Evolutionary conservation across 768 basidiomycete species (phyloP), one percentile per base, ranked within the genome.

Genomic region (Trametes cubensis): DNA sequence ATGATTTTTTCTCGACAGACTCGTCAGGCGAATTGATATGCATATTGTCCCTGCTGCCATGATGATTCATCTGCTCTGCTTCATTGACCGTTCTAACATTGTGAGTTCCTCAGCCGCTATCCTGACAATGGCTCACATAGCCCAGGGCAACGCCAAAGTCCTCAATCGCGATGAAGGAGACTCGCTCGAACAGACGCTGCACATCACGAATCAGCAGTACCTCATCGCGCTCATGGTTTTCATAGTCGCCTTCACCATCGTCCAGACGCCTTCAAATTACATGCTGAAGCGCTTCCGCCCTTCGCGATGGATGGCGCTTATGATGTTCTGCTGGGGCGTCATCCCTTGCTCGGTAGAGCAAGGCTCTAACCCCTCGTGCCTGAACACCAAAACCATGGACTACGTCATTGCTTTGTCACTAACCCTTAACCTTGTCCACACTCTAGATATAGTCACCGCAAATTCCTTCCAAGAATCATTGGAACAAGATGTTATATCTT

Each of bases 201-300:
- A 66, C 45, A 71, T 76, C 53, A 65, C 72, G 15, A 60, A 64
- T 57, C 57, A 71, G 14, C 71, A 77, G 47, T 77, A 76, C 66
- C 72, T 73, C 26, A 71, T 73, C 44, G 76, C 76, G 2, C 70
- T 78, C 21, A 76, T 76, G 73, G 72, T 77, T 39, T 77, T 77
- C 68, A 69, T 76, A 55, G 68, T 77, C 55, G 72, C 75, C 14
- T 80, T 79, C 63, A 79, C 76, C 7, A 39, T 76, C 20, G 75
- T 77, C 64, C 77, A 80, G 63, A 72, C 74, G 11, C 79, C 79
- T 2, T 76, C 75, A 42, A 79, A 80, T 59, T 72, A 73, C 49
- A 64, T 78, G 64, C 72, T 79, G 54, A 79, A 79, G 68, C 67
- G 68, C 48, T 67, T 77, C 57, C 66, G 70, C 3, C 78, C 78